Evolutionary conservation across 2,329 filamentous ascomycete species (phyloP).

Genomic region (Hirsutella minnesotensis): DNA sequence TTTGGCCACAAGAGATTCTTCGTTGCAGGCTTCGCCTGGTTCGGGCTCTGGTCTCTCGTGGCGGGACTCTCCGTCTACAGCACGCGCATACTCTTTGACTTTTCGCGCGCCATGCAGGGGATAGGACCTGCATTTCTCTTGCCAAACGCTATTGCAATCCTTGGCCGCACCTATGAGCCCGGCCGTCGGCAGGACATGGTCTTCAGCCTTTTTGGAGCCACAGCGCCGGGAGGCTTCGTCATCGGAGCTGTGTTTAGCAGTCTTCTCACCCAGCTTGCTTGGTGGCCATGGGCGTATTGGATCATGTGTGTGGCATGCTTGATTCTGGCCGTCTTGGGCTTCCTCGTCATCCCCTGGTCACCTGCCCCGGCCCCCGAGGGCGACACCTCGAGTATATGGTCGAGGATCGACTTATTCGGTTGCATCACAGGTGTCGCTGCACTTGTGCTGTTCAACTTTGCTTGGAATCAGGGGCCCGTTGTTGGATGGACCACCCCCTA

Average conservation of each 20-base stretch:
- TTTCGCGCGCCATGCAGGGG: conserved; percentile 36
- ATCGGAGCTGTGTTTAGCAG: conserved; percentile 15
- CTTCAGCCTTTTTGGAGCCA: conserved; percentile 22
- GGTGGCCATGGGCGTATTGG: conserved; percentile 34
- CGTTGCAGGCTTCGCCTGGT: conserved; percentile 37
- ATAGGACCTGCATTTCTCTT: conserved; percentile 42
- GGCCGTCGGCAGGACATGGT: conserved; percentile 22
- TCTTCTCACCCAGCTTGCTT: conserved; percentile 10
- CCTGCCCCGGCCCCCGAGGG: conserved; percentile 1
- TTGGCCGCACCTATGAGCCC: conserved; percentile 36
- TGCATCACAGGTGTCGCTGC: too few species aligned
- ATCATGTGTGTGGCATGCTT: conserved; percentile 17
- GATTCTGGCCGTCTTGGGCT: conserved; percentile 13
- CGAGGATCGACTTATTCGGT: too few species aligned
- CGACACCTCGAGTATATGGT: background rate
- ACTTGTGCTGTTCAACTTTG: too few species aligned
- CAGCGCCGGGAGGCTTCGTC: conserved; percentile 18
- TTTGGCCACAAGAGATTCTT: conserved; percentile 41
- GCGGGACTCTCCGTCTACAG: conserved; percentile 25
- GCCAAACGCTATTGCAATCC: conserved; percentile 43
- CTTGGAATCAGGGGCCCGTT: too few species aligned
- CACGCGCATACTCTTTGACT: conserved; percentile 29
- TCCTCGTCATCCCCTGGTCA: conserved; percentile 15
- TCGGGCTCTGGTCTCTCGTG: conserved; percentile 32
- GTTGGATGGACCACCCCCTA: too few species aligned